Conservation (phyloP, 495 filamentous ascomycete genomes). For the Penicillium longicatenatum region DNA sequence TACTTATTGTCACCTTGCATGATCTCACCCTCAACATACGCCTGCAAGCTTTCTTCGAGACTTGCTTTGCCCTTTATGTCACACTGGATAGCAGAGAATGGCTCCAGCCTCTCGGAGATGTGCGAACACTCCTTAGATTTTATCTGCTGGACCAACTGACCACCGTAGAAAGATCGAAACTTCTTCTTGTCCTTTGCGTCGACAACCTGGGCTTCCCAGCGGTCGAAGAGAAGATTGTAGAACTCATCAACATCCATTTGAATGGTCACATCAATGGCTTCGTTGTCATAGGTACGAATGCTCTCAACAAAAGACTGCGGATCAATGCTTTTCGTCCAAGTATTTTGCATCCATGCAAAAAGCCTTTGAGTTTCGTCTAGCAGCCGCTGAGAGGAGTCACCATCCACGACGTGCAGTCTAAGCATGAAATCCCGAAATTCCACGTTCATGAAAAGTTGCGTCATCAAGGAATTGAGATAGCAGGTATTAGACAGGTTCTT, state of each 20-base stretch:
- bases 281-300: slow-evolving; percentile 81
- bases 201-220: slow-evolving; percentile 83
- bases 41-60: slow-evolving; percentile 84
- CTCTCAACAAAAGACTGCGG: slow-evolving; percentile 70
- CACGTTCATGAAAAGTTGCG: slow-evolving; percentile 96
- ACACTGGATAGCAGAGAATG: slow-evolving; percentile 94
- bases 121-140: slow-evolving; percentile 93
- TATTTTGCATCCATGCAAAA: slow-evolving; percentile 85
- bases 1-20: slow-evolving; percentile 99
- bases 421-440: slow-evolving; percentile 87
- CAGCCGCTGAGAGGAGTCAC: slow-evolving; percentile 60
- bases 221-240: slow-evolving; percentile 89
- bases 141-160: slow-evolving; percentile 91
- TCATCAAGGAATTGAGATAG: slow-evolving; percentile 94
- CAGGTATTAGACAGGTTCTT: slow-evolving; percentile 94
- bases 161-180: slow-evolving; percentile 86
- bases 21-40: slow-evolving; percentile 93
- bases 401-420: slow-evolving; percentile 57
- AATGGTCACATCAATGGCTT: slow-evolving; percentile 78
- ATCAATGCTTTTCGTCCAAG: slow-evolving; percentile 69
- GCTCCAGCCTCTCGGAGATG: slow-evolving; percentile 86
- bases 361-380: slow-evolving; percentile 77
- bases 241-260: slow-evolving; percentile 99
- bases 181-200: slow-evolving; percentile 65
- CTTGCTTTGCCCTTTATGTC: slow-evolving; percentile 91